These are phyloP conservation scores for Debaryomyces coudertii DNA, from an alignment of 1,139 yeast species.

Conservation along the genomic window DNA sequence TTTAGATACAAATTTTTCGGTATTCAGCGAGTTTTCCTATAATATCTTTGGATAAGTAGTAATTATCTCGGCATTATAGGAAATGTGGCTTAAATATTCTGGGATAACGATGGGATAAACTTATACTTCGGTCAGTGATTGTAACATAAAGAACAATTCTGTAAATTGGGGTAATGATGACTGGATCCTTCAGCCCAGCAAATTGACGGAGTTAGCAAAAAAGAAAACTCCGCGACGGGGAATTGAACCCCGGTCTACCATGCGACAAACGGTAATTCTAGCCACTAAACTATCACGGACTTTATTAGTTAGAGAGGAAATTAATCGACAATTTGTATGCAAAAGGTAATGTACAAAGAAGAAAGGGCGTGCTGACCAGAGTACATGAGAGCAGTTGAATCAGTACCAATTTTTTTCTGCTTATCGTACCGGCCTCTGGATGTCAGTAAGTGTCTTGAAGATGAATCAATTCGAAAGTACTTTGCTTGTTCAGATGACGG, in stretches of 20 bases:
- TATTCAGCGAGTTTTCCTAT: no score
- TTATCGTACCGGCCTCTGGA: no score
- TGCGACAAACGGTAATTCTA: conserved; percentile 57
- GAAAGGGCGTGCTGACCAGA: no score
- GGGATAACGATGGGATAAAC: neutral
- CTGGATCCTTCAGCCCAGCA: neutral
- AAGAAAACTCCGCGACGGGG: conserved; percentile 62
- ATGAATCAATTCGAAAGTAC: no score
- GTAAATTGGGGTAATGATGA: neutral
- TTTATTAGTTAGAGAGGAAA: no score
- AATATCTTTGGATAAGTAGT: neutral
- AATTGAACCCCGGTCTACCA: conserved; percentile 73
- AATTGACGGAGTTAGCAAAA: neutral
- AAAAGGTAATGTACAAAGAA: neutral
- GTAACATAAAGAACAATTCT: neutral
- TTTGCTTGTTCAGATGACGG: no score
- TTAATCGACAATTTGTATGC: no score
- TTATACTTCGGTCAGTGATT: neutral
- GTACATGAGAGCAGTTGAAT: no score
- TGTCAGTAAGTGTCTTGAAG: no score
- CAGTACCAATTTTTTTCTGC: no score
- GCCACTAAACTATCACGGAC: conserved; percentile 54
- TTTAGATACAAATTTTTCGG: no score
- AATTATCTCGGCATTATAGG: neutral
- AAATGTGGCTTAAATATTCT: no score